A percentile compares a stretch with the other conserved stretches of the same genome.
phyloP scores from a whole-genome alignment of 208 protist genomes.

The Phytomonas francai region DNA sequence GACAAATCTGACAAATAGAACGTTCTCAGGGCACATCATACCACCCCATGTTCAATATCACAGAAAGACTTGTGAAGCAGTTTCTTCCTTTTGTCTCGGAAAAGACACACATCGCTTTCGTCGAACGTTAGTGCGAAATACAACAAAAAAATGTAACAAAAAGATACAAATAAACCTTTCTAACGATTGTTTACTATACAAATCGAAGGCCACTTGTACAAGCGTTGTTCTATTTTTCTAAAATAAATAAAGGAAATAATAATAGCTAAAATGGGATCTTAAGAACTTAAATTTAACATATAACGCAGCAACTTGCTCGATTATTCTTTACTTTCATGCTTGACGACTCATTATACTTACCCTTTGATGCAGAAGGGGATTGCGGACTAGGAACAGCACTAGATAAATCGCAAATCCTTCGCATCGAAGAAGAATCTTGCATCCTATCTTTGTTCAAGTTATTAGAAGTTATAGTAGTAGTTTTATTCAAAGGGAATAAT shows the following conservation, averaged over 20 bases:
- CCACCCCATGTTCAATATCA: background rate
- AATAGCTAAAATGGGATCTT: background rate
- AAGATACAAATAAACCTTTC: background rate
- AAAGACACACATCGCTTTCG: background rate
- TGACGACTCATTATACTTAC: background rate
- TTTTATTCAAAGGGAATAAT: background rate
- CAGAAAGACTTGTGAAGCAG: background rate
- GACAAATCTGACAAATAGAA: background rate
- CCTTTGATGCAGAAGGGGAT: background rate
- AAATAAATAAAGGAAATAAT: background rate
- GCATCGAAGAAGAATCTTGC: background rate
- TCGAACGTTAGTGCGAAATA: background rate
- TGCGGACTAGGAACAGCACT: background rate
- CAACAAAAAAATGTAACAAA: background rate
- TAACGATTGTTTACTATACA: background rate
- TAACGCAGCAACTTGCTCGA: background rate
- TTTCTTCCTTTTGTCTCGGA: background rate
- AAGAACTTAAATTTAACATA: background rate
- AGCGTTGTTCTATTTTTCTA: background rate
- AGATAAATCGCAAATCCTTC: background rate
- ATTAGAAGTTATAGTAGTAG: background rate
- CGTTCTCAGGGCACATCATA: background rate
- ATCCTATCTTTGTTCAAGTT: background rate
- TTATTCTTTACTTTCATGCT: background rate
- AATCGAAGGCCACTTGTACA: background rate